These are phyloP conservation scores for Penicillium hordei DNA, from an alignment of 2,329 filamentous ascomycete genomes.

Conservation along the genomic window DNA sequence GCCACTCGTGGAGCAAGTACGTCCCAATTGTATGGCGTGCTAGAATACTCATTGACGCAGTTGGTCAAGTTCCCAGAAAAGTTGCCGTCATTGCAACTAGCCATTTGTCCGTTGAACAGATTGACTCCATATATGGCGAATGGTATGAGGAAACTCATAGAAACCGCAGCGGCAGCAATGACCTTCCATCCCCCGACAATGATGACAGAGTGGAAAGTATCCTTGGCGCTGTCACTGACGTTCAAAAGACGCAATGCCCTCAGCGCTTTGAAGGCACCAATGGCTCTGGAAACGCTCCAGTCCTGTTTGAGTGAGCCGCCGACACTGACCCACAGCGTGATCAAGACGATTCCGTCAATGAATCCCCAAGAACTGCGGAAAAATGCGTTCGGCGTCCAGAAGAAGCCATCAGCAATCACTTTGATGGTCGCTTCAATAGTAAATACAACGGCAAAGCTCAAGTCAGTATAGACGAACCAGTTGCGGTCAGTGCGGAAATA, in stretches of 20 bases:
- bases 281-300: constrained; percentile 80
- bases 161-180: constrained; percentile 86
- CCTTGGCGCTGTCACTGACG: constrained; percentile 89
- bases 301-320: constrained; percentile 77
- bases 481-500: constrained; percentile 73
- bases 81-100: constrained; percentile 72
- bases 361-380: constrained; percentile 95
- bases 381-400: constrained; percentile 97
- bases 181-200: constrained; percentile 94
- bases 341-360: constrained; percentile 85
- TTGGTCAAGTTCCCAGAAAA: constrained; percentile 59
- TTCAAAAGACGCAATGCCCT: constrained; percentile 89
- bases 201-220: constrained; percentile 96
- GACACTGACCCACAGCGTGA: constrained; percentile 96
- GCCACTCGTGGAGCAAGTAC: constrained; percentile 80
- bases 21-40: constrained; percentile 77
- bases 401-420: constrained; percentile 88
- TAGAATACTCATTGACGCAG: constrained; percentile 82
- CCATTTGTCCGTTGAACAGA: constrained; percentile 80
- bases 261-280: constrained; percentile 95
- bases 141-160: constrained; percentile 87
- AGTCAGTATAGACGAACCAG: constrained; percentile 95
- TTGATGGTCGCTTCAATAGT: constrained; percentile 85
- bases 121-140: constrained; percentile 97
- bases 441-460: constrained; percentile 86